Conservation (phyloP, 2,329 filamentous ascomycete genomes). For the Chaetomiaceae sp. region DNA sequence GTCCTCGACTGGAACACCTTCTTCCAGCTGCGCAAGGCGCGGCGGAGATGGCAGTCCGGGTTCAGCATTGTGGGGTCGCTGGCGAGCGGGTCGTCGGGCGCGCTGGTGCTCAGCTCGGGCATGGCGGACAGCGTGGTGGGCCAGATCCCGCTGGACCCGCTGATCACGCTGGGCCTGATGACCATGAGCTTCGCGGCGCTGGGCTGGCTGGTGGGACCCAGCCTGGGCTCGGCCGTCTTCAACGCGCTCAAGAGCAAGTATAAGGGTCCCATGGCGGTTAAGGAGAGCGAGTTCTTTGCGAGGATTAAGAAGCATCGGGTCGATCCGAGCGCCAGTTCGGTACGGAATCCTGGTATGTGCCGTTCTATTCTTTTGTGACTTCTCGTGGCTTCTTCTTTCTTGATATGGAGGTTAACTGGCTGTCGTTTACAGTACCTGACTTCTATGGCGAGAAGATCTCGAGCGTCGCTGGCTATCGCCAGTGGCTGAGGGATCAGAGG, state of each 20-base stretch:
- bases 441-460: conserved; percentile 99
- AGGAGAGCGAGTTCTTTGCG: conserved; percentile 91
- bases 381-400: background rate
- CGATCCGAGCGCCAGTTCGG: conserved; percentile 82
- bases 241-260: conserved; percentile 68
- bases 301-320: conserved; percentile 89
- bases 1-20: conserved; percentile 86
- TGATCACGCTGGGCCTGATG: conserved; percentile 77
- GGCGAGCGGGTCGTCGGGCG: conserved; percentile 57
- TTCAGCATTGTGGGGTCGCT: conserved; percentile 67
- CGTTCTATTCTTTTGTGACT: background rate
- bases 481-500: conserved; percentile 96
- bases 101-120: conserved; percentile 63
- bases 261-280: conserved; percentile 68
- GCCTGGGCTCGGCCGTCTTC: conserved; percentile 75
- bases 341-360: conserved; percentile 70
- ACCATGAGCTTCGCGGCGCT: conserved; percentile 71
- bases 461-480: conserved; percentile 83
- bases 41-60: conserved; percentile 75
- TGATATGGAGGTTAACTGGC: conserved; percentile 2
- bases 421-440: conserved; percentile 65
- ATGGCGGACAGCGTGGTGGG: conserved; percentile 66
- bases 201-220: conserved; percentile 85
- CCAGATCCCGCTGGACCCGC: conserved; percentile 79
- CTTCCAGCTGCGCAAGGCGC: conserved; percentile 82